Base-by-base conservation (phyloP, 805 yeast species). In the Barnettozyma sp. region DNA sequence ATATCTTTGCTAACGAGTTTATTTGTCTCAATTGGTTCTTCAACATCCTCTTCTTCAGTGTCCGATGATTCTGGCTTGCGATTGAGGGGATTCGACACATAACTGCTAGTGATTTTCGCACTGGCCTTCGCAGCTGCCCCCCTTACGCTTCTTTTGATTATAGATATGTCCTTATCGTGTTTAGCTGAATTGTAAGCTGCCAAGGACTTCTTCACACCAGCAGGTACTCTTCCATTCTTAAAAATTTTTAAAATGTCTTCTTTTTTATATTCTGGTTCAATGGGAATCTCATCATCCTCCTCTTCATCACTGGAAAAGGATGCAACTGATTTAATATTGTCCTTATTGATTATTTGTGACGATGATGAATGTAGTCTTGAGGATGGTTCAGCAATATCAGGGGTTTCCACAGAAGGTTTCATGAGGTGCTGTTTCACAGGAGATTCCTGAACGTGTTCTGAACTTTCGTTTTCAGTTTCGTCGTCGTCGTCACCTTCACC, bases 221-320 rank as follows among this genome's bases (percentile, higher is more conserved):
- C 40, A 14, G 47, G 47, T 12, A 43, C 30, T 30, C 36, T 36
- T 18, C 46, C 46, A 23, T 33, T 41, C 28, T 42, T 29, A 26
- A 45, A 38, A 17, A 45, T 39, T 15, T 34, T 38, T 6, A 45
- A 14, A 6, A 45, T 39, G 20, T 45, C 49, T 11, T 43, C 44
- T 29, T 48, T 57, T 6, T 46, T 39, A 26, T 38, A 39, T 12
- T 44, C 32, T 21, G 49, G 43, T n/a, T 40, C 42, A 13, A 24
- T 31, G 14, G 40, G 29, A 22, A 45, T 42, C 11, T 45, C 42
- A 9, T 45, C 47, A n/a, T 52, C 53, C 7, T 38, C 30, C 21
- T 43, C 35, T 29, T 46, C 46, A 25, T 50, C 55, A 22, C 49
- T 50, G 8, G 49, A 45, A 26, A 45, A 45, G 2, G 42, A 38